Evolutionary conservation across 2,329 filamentous ascomycete species (phyloP), one percentile per base, ranked within the genome.

Genomic region (Stachybotrys echinatus): DNA sequence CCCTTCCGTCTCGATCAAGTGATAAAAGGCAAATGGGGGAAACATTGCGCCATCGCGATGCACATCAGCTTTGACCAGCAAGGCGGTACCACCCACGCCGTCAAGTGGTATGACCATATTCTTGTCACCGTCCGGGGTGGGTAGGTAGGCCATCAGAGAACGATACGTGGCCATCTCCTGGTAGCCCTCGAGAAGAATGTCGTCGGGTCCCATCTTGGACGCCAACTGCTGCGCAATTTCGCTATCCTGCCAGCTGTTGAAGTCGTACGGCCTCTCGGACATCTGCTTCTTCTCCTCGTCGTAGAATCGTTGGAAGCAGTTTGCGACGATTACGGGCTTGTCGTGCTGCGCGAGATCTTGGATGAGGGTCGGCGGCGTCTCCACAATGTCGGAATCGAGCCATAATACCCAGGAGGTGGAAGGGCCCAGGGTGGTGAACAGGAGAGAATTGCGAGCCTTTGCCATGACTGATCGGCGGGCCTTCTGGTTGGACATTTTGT

Each of bases 11-110:
- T 99, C 94, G 53, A 99, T 95, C 53, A 99, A 77, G 69, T 99
- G 88, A 66, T 96, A 97, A 65, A 99, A 99, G 3, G 92, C 73
- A 65, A 99, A 99, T 0, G 94, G 83, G 18, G 94, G 94, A 73
- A 99, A 99, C 92, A 97, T 99, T 65, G 94, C 92, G 19, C 94
- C 94, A 63, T 99, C 94, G 22, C 94, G 84, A 67, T 99, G 94
- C 21, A 99, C 94, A 52, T 97, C 92, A 2, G 92, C 94, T 74
- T 96, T 96, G 52, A 99, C 94, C 62, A 99, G 74, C 55, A 99
- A 74, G 2, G 92, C 89, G 1, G 92, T 95, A 34, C 94, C 94
- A 49, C 94, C 94, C 4, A 99, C 94, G 46, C 94, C 94, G 65
- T 99, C 94, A 14, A 34, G 27, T 34, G 27, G 27, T 34, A 96